phyloP scores from a whole-genome alignment of 768 basidiomycete genomes.

The Lentinus brumalis region DNA sequence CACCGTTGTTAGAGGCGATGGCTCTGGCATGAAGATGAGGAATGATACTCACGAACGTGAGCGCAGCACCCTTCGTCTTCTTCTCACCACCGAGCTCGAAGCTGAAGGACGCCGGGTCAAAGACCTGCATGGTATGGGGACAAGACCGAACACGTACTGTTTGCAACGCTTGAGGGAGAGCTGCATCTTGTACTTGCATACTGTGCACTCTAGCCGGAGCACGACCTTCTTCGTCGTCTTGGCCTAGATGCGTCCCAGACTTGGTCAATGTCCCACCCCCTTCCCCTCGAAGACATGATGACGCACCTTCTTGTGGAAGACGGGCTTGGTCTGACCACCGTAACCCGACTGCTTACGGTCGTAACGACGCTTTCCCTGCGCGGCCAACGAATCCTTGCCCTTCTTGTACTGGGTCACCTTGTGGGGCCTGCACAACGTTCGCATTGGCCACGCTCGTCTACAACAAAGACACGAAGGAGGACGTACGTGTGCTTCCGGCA shows the following conservation, averaged over 20 bases:
- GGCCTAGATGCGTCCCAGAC: constrained; percentile 50
- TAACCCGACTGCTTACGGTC: constrained; percentile 99
- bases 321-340: constrained; percentile 99
- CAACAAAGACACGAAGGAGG: neutral
- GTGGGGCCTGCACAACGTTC: constrained; percentile 68
- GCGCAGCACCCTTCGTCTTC: constrained; percentile 98
- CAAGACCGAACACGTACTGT: constrained; percentile 63
- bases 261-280: neutral
- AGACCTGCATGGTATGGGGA: no score
- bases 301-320: constrained; percentile 99
- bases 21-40: neutral
- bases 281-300: no score
- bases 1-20: neutral
- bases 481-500: constrained; percentile 97
- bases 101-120: constrained; percentile 39
- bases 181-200: constrained; percentile 99
- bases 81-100: constrained; percentile 99
- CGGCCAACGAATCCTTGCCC: constrained; percentile 97
- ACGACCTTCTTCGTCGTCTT: constrained; percentile 99
- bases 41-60: constrained; percentile 76
- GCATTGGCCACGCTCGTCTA: constrained; percentile 4
- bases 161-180: constrained; percentile 98
- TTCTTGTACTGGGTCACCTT: constrained; percentile 99
- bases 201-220: constrained; percentile 94
- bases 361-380: constrained; percentile 99